Base-by-base conservation (phyloP, 352 stramenopile genomes). In the Globisporangium solare region DNA sequence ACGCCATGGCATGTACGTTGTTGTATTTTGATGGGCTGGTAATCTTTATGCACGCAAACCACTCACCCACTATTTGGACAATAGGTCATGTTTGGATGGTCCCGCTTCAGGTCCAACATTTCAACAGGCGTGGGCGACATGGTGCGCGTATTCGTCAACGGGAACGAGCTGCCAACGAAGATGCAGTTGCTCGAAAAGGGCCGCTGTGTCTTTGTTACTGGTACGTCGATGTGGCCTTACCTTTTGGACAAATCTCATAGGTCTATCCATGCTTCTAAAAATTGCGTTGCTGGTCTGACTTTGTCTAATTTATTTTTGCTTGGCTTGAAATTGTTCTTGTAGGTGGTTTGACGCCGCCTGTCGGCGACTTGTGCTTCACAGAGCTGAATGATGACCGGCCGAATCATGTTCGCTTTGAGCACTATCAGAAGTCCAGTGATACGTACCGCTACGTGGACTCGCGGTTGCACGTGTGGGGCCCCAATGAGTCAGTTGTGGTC, bases 401-500 rank as follows among this genome's bases (percentile, higher is more conserved):
- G 7, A 89, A 89, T 24, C 66, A 79, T 48, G 78, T 93, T 39
- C 77, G 83, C 18, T 93, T 90, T 55, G 81, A 92, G 58, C 83
- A 94, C 60, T 86, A 74, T 47, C 82, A 89, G 43, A 76, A 71
- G 40, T 79, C 78, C 7, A 86, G 62, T 13, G 78, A 88, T 48
- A 89, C 78, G 39, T 73, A 86, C 6, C 82, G 84, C 8, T 89
- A 86, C 37, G 71, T 94, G 15, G 84, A 94, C 52, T 66, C 76
- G 40, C 78, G 83, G 31, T 67, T 94, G 43, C 78, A 90, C 64
- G 51, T 93, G 0, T 93, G 83, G 83, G 74, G 75, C 2, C 75
- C 83, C 6, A 89, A 93, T 52, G 83, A 91, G 57, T 89, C 79
- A 15, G 73, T 84, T n/a, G 75, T 92, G 24, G 79, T 94, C 15